Evolutionary conservation across 768 basidiomycete genomes (phyloP).

Genomic region (Candolleomyces aberdarensis): DNA sequence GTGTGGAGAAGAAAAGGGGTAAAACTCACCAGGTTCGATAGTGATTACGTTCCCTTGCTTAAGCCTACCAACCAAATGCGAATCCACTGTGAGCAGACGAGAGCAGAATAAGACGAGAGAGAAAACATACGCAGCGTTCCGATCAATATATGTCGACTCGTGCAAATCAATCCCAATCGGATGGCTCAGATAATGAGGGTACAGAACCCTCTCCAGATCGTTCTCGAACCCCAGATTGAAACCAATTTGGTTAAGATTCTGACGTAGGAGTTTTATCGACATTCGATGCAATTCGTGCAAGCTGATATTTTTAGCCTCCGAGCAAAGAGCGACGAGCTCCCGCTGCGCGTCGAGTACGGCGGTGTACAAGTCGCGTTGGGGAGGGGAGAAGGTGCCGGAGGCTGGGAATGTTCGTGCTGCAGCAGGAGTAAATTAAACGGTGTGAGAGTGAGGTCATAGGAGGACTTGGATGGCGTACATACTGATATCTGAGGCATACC

Average conservation of each 20-base stretch:
- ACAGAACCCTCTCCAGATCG: slow-evolving; percentile 73
- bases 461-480: slow-evolving; percentile 16
- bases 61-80: slow-evolving; percentile 41
- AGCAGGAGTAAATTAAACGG: too few relatives aligned
- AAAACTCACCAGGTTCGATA: slow-evolving; percentile 73
- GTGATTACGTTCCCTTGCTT: slow-evolving; percentile 89
- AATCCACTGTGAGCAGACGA: neutral
- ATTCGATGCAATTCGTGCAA: slow-evolving; percentile 76
- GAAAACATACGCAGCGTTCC: slow-evolving; percentile 46
- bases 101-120: slow-evolving; percentile 1
- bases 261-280: slow-evolving; percentile 62
- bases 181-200: slow-evolving; percentile 92
- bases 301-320: slow-evolving; percentile 51
- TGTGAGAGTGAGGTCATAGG: neutral
- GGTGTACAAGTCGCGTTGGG: slow-evolving; percentile 84
- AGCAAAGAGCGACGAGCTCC: slow-evolving; percentile 57
- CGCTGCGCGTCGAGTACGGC: slow-evolving; percentile 76
- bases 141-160: slow-evolving; percentile 67
- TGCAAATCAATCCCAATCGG: slow-evolving; percentile 94
- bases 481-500: slow-evolving; percentile 96
- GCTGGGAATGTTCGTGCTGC: slow-evolving; percentile 86
- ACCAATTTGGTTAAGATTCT: slow-evolving; percentile 77
- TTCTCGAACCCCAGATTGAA: slow-evolving; percentile 52
- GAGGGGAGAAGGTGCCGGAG: slow-evolving; percentile 70
- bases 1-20: too few relatives aligned